Percentiles rank a stretch among this genome's conserved stretches.
phyloP scores from a whole-genome alignment of 192 early-diverging fungal genomes.

The Coemansia sp. region DNA sequence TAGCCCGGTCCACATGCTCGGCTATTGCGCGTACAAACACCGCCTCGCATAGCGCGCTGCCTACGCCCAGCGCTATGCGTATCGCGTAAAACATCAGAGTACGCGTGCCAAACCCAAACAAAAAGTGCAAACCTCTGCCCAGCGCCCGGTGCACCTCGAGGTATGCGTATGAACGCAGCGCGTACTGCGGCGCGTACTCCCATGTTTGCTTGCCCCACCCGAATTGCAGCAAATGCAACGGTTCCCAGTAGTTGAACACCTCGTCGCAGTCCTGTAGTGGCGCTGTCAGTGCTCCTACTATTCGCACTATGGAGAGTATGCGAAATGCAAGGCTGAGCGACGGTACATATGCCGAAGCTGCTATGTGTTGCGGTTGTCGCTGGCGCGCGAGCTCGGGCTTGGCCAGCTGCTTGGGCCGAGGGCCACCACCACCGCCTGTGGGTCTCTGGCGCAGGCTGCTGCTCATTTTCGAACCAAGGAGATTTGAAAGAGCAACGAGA shows the following conservation, averaged over 20 bases:
- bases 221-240: slow-evolving; percentile 81
- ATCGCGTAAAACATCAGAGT: slow-evolving; percentile 72
- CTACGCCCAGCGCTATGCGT: slow-evolving; percentile 60
- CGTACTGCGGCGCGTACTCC: slow-evolving; percentile 91
- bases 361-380: too few relatives aligned
- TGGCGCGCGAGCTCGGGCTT: too few relatives aligned
- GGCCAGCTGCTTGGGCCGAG: too few relatives aligned
- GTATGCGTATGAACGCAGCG: slow-evolving; percentile 86
- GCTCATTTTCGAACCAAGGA: too few relatives aligned
- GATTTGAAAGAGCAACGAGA: too few relatives aligned
- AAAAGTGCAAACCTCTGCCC: slow-evolving; percentile 45
- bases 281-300: slow-evolving; percentile 24
- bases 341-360: slow-evolving; percentile 9
- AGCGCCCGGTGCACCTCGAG: slow-evolving; percentile 58
- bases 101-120: slow-evolving; percentile 29
- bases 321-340: slow-evolving; percentile 22
- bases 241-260: slow-evolving; percentile 97
- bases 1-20: slow-evolving; percentile 57
- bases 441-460: too few relatives aligned
- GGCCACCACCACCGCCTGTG: too few relatives aligned
- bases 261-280: slow-evolving; percentile 57
- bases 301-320: slow-evolving; percentile 19
- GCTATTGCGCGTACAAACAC: slow-evolving; percentile 64
- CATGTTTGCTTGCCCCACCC: slow-evolving; percentile 90
- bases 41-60: slow-evolving; percentile 67